Evolutionary conservation across 2,329 filamentous ascomycete species (phyloP).

Genomic region (Fusarium foetens): DNA sequence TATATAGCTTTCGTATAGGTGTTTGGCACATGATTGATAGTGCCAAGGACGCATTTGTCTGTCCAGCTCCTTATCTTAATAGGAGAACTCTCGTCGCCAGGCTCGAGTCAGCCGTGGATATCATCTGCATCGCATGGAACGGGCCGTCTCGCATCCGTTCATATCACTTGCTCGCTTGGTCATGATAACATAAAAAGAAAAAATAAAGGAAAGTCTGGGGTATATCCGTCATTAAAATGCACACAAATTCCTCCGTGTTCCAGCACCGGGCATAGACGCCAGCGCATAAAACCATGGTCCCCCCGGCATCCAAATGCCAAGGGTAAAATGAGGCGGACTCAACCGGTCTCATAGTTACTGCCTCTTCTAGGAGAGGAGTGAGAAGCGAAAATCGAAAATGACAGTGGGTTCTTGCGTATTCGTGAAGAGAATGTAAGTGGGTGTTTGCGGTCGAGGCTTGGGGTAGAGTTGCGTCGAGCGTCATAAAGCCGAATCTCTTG

Average conservation of each 20-base stretch:
- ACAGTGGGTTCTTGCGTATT: constrained; percentile 20
- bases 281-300: constrained; percentile 24
- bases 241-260: constrained; percentile 35
- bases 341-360: constrained; percentile 16
- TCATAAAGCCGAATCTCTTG: background rate
- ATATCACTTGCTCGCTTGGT: constrained; percentile 27
- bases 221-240: constrained; percentile 48
- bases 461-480: background rate
- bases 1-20: background rate
- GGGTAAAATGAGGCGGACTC: constrained; percentile 26
- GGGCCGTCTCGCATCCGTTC: constrained; percentile 16
- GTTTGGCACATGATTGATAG: background rate
- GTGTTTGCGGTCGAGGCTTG: background rate
- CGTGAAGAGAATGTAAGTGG: constrained; percentile 25
- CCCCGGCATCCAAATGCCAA: background rate
- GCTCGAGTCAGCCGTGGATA: constrained; percentile 14
- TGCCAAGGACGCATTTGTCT: constrained; percentile 12
- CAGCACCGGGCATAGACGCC: constrained; percentile 15
- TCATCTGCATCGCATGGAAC: constrained; percentile 13
- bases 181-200: constrained; percentile 30
- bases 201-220: constrained; percentile 41
- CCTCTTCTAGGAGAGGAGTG: constrained; percentile 30
- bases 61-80: constrained; percentile 11
- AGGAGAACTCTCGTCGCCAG: constrained; percentile 4
- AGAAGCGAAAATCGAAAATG: constrained; percentile 29